phyloP scores from a whole-genome alignment of 2,329 filamentous ascomycete species.

The Epichloe sp. region DNA sequence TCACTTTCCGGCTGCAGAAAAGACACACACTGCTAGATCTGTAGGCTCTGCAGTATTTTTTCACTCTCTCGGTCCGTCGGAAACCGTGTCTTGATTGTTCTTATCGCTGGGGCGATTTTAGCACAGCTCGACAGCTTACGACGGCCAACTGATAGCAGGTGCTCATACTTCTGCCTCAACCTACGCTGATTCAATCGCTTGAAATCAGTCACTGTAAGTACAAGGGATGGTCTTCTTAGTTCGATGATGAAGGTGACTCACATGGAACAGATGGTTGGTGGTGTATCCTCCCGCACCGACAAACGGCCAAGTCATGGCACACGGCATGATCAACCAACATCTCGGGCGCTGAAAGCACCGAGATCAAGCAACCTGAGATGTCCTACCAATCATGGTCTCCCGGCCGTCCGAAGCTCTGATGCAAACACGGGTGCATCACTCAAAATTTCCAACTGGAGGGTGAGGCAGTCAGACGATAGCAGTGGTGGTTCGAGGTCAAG shows the following conservation, averaged over 20 bases:
- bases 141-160: no score
- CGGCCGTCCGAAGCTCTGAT: neutral
- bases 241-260: neutral
- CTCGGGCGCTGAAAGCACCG: neutral
- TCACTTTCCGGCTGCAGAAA: neutral
- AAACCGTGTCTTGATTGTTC: no score
- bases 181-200: no score
- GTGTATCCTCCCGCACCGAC: neutral
- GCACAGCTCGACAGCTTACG: no score
- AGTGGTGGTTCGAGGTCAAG: neutral
- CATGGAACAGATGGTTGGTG: neutral
- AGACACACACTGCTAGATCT: neutral
- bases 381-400: neutral
- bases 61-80: no score
- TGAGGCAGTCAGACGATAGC: conserved; percentile 1
- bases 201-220: no score
- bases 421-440: neutral
- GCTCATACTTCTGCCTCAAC: no score
- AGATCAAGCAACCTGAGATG: neutral
- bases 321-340: neutral
- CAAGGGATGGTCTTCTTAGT: no score
- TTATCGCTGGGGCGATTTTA: no score
- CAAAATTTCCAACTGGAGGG: conserved; percentile 4
- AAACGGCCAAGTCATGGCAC: neutral
- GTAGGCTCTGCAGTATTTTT: no score